Evolutionary conservation across 768 basidiomycete genomes (phyloP).

Genomic region (Leccinum obscurum): DNA sequence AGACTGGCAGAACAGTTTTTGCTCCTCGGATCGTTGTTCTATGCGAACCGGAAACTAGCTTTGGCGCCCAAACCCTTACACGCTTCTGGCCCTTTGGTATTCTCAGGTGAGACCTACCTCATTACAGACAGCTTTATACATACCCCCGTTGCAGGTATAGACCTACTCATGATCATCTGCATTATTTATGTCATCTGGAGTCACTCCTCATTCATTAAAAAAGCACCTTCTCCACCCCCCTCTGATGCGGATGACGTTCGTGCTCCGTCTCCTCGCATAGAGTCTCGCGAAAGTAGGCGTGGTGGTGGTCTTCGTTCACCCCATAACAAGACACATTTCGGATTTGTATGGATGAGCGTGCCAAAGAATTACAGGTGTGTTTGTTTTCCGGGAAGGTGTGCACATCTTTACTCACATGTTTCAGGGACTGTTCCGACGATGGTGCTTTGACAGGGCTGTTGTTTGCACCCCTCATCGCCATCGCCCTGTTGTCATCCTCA

Average conservation of each 20-base stretch:
- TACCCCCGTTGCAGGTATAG: slow-evolving; percentile 48
- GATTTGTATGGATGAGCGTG: slow-evolving; percentile 88
- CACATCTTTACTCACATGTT: slow-evolving; percentile 14
- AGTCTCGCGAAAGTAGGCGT: slow-evolving; percentile 49
- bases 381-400: background rate
- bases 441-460: slow-evolving; percentile 82
- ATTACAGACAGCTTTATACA: slow-evolving; percentile 5
- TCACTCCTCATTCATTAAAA: slow-evolving; percentile 48
- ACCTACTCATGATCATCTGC: slow-evolving; percentile 51
- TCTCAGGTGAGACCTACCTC: slow-evolving; percentile 44
- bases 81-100: slow-evolving; percentile 43
- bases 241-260: slow-evolving; percentile 22
- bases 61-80: slow-evolving; percentile 12
- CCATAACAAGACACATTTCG: slow-evolving; percentile 52
- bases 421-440: slow-evolving; percentile 80
- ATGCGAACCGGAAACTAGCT: slow-evolving; percentile 46
- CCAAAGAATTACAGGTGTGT: slow-evolving; percentile 81
- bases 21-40: slow-evolving; percentile 62
- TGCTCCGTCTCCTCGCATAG: slow-evolving; percentile 44
- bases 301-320: slow-evolving; percentile 23
- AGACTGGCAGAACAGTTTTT: slow-evolving; percentile 64
- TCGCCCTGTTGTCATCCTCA: slow-evolving; percentile 61
- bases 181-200: slow-evolving; percentile 63
- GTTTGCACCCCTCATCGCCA: slow-evolving; percentile 79
- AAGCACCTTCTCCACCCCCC: slow-evolving; percentile 12